Evolutionary conservation across 2,329 filamentous ascomycete genomes (phyloP).

Genomic region (Penicillium sp.): DNA sequence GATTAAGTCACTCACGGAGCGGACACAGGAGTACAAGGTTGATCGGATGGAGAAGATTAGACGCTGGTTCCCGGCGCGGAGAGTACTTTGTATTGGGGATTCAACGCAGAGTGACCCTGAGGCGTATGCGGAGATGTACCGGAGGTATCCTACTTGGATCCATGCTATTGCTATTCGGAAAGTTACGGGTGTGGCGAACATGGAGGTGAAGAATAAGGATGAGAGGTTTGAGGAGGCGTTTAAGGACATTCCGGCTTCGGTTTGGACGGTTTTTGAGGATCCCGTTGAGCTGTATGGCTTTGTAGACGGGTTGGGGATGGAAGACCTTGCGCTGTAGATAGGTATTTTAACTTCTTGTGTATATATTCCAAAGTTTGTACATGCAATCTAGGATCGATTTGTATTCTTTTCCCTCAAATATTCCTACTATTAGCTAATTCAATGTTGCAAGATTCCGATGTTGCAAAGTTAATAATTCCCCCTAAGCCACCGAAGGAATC

Average conservation of each 20-base stretch:
- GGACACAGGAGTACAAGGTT: slow-evolving; percentile 84
- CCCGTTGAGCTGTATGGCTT: slow-evolving; percentile 60
- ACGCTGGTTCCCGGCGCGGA: slow-evolving; percentile 73
- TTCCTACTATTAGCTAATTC: no score
- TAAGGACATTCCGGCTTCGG: slow-evolving; percentile 63
- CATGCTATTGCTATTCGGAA: slow-evolving; percentile 82
- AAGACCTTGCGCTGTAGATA: slow-evolving; percentile 12
- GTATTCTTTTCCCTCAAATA: no score
- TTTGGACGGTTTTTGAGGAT: slow-evolving; percentile 83
- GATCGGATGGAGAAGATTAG: slow-evolving; percentile 76
- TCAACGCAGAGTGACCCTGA: slow-evolving; percentile 91
- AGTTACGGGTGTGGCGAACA: slow-evolving; percentile 72
- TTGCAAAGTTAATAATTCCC: no score
- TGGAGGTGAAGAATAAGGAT: slow-evolving; percentile 71
- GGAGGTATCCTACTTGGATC: slow-evolving; percentile 72
- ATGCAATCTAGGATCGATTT: no score
- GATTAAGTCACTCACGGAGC: slow-evolving; percentile 73
- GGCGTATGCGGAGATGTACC: slow-evolving; percentile 76
- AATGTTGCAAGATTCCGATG: no score
- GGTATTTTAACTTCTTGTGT: neutral
- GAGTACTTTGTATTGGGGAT: slow-evolving; percentile 84
- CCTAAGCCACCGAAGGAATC: neutral
- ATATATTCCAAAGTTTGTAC: neutral
- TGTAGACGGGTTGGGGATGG: slow-evolving; percentile 30
- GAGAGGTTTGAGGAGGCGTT: slow-evolving; percentile 83